Conservation (phyloP, 495 filamentous ascomycete species). For the Xylaria intraflava region DNA sequence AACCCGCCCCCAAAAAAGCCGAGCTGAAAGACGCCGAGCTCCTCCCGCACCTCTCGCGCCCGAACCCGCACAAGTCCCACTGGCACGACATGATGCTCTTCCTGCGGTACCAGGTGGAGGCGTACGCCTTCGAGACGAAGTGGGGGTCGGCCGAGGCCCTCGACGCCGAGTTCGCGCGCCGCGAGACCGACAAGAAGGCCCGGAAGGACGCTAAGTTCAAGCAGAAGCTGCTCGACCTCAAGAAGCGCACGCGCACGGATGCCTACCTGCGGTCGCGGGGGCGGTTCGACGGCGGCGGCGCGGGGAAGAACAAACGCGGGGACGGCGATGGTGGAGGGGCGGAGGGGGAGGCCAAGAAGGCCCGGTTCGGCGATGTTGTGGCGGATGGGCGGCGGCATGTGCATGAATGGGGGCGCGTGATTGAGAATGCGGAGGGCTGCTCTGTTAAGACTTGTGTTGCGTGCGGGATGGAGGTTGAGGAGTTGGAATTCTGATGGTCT, state of each 20-base stretch:
- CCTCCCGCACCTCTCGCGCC: conserved; percentile 77
- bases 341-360: conserved; percentile 26
- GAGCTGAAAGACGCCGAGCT: conserved; percentile 81
- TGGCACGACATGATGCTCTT: conserved; percentile 99
- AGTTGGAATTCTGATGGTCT: conserved; percentile 67
- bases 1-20: conserved; percentile 38
- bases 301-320: background rate
- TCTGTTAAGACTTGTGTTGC: conserved; percentile 77
- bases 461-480: conserved; percentile 96
- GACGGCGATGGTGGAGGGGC: conserved; percentile 42
- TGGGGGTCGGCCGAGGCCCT: conserved; percentile 83
- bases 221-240: conserved; percentile 77
- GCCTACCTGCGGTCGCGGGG: conserved; percentile 65
- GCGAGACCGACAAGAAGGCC: conserved; percentile 75
- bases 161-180: conserved; percentile 81
- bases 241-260: conserved; percentile 88
- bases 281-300: conserved; percentile 9
- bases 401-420: conserved; percentile 81
- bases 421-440: conserved; percentile 75
- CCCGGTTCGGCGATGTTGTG: conserved; percentile 71
- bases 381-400: conserved; percentile 65
- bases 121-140: conserved; percentile 73
- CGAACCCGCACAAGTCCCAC: conserved; percentile 90
- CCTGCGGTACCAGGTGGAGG: conserved; percentile 87
- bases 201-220: conserved; percentile 90